phyloP scores from a whole-genome alignment of 805 yeast species.

The Lipomyces sp. region DNA sequence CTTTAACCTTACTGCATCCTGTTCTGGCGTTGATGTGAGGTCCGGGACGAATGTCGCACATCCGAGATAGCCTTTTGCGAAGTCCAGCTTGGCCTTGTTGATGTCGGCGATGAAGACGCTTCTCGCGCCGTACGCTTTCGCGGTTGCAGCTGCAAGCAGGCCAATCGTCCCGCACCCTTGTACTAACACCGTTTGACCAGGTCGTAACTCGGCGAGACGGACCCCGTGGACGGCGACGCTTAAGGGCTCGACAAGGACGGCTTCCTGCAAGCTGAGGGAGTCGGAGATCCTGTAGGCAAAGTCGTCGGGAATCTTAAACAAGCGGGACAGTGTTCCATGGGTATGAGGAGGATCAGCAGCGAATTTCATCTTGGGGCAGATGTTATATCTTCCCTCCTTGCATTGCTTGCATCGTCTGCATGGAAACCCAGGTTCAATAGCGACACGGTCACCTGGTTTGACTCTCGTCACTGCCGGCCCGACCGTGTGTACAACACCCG shows the following conservation, averaged over 20 bases:
- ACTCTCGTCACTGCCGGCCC: conserved; percentile 54
- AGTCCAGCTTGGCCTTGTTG: no score
- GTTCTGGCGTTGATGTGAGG: no score
- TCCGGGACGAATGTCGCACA: no score
- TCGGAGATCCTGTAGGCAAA: conserved; percentile 53
- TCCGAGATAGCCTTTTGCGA: no score
- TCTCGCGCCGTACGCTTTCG: no score
- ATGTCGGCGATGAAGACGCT: no score
- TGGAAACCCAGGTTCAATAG: conserved; percentile 65
- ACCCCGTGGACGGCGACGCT: conserved; percentile 67
- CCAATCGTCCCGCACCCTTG: conserved; percentile 64
- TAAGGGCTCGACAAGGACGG: conserved; percentile 63
- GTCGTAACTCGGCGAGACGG: conserved; percentile 47
- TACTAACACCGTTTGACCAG: conserved; percentile 55
- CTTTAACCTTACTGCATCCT: no score
- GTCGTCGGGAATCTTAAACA: conserved; percentile 50
- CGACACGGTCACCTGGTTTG: conserved; percentile 62
- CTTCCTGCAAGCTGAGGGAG: conserved; percentile 50
- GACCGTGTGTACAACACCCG: conserved; percentile 53
- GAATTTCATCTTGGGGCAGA: conserved; percentile 55
- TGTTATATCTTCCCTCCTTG: conserved; percentile 55
- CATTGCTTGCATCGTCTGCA: conserved; percentile 60
- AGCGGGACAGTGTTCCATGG: conserved; percentile 63
- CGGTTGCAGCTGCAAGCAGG: no score
- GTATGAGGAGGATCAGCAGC: conserved; percentile 61